These are phyloP conservation scores for Haematococcus sp. DNA, from an alignment of 139 green algal species.

Conservation along the genomic window DNA sequence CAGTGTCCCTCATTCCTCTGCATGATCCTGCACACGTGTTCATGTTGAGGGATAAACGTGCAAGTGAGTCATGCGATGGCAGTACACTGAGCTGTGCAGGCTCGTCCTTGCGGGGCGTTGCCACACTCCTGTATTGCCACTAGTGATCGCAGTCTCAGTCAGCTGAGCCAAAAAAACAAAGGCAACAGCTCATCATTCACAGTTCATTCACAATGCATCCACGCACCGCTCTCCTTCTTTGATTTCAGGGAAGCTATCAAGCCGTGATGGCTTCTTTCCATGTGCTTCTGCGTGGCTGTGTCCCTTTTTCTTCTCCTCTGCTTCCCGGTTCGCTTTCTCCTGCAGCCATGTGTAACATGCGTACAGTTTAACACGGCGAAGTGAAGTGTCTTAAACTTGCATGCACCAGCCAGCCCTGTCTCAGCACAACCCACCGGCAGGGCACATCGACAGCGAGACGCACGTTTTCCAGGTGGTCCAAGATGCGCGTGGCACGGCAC, in stretches of 20 bases:
- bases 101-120: no score
- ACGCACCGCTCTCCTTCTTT: conserved; percentile 38
- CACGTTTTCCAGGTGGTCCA: conserved; percentile 78
- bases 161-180: no score
- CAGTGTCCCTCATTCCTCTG: conserved; percentile 79
- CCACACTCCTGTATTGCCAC: no score
- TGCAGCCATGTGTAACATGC: conserved; percentile 6
- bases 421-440: background rate
- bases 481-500: conserved; percentile 74
- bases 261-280: background rate
- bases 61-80: no score
- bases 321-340: conserved; percentile 44
- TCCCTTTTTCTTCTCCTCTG: conserved; percentile 40
- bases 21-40: conserved; percentile 26
- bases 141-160: no score
- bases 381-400: no score
- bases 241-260: conserved; percentile 32
- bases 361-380: no score
- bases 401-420: background rate
- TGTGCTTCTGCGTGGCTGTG: background rate
- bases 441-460: background rate
- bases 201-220: background rate
- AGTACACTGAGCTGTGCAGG: no score
- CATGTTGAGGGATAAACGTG: no score
- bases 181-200: no score